Base-by-base conservation (phyloP, 306 rosid species). In the Rosa persica region DNA sequence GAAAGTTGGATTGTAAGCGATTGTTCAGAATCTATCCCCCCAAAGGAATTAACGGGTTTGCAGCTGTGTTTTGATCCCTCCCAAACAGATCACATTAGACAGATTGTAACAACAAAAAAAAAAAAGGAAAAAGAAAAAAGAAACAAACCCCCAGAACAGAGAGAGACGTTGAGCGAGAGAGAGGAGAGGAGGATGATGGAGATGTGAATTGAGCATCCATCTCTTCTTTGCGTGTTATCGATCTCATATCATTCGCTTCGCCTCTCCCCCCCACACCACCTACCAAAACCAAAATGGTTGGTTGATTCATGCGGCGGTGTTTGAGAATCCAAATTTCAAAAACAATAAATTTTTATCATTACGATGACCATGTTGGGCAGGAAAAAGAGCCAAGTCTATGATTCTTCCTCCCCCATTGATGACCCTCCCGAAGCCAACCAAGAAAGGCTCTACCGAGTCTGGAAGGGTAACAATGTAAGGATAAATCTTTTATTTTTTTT, bases 381-480 rank as follows among this genome's bases (percentile, higher is more conserved):
- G 52, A 64, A 58, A 12, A 77, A 25, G 77, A 52, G 34, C 62
- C 83, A 48, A 12, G 83, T 58, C 51, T 57, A 79, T 83, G 81
- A 74, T 57, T 57, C 77, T 83, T 80, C 83, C 78, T 16, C 85
- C 80, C 77, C 91, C 69, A 49, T 64, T 73, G 23, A 88, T 5
- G 15, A 90, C 12, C 20, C 78, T 76, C 70, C 86, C 70, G 49
- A 42, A 55, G 70, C 75, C 62, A 73, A 65, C 52, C 64, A 67
- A 80, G 84, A 44, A 75, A 82, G 90, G 81, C 85, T 87, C 72
- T 90, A 88, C 81, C 89, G 85, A 80, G 83, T 83, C 62, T 92
- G 97, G 97, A 87, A 84, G 88, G 97, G 97, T 78, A 92, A 88
- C 75, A 92, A 92, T 87, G 94, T 92, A 87, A 19, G 66, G 17